Base-by-base conservation (phyloP, 2,329 filamentous ascomycete species). In the Xylaria sp. region DNA sequence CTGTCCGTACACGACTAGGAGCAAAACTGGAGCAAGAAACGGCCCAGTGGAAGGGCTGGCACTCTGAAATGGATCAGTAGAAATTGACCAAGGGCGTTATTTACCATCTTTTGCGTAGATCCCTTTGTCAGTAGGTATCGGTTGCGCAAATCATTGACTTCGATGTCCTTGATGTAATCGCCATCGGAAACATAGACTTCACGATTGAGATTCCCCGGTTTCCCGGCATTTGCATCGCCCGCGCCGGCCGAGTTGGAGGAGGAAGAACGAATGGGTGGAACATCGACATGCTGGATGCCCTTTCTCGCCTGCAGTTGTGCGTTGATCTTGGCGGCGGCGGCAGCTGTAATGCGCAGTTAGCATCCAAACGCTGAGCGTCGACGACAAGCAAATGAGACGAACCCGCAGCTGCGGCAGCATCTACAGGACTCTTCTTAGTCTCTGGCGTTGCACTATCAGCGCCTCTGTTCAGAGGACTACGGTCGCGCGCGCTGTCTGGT, bases 101-200 rank as follows among this genome's bases (percentile, higher is more conserved):
- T 97, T 98, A 99, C 96, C 95, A 96, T 97, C 89, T 97, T 97
- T 87, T 98, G 96, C 74, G 94, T 97, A 77, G 93, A 92, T 78
- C 94, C 94, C 86, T 98, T 98, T 73, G 95, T 99, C 84, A 99
- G 87, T 81, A 94, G 92, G 82, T 99, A 99, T 76, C 95, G 93
- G 81, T 98, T 99, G 73, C 95, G 92, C 78, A 98, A 84, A 82
- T 98, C 95, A 82, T 99, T 99, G 85, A 99, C 93, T 85, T 98
- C 96, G 78, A 99, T 97, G 79, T 99, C 96, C 82, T 97, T 96
- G 83, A 99, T 98, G 81, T 93, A 98, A 82, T 99, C 96, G 76
- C 96, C 96, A 79, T 98, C 96, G 70, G 94, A 92, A 75, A 97
- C 92, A 79, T 98, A 98, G 80, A 97, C 92, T 77, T 97, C 93